These are phyloP conservation scores for Mycena indigotica DNA, from an alignment of 768 basidiomycete genomes.

Conservation along the genomic window DNA sequence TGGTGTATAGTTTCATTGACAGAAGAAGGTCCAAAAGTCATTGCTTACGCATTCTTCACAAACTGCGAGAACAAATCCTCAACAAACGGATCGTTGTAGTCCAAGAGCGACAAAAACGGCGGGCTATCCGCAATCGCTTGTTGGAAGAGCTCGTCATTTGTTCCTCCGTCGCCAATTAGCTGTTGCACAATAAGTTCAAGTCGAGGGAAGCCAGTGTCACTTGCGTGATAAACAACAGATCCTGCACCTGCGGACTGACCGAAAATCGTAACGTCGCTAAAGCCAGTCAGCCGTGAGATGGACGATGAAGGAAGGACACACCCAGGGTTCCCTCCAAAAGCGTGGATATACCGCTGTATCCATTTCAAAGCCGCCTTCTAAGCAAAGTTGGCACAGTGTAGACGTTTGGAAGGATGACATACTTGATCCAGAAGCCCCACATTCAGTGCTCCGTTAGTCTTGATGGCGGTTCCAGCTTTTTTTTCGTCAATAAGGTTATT, in stretches of 20 bases:
- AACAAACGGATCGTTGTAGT: conserved; percentile 36
- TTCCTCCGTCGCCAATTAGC: conserved; percentile 43
- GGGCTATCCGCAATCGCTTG: conserved; percentile 49
- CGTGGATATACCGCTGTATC: conserved; percentile 39
- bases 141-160: conserved; percentile 40
- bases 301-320: conserved; percentile 7
- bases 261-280: conserved; percentile 44
- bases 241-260: conserved; percentile 46
- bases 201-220: background rate
- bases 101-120: conserved; percentile 39
- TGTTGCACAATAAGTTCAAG: conserved; percentile 9
- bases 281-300: background rate
- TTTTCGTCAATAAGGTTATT: background rate
- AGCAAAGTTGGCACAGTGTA: background rate
- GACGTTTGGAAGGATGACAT: background rate
- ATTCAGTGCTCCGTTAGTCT: conserved; percentile 37
- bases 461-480: conserved; percentile 39
- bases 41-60: conserved; percentile 36
- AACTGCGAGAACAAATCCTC: conserved; percentile 40
- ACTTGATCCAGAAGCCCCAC: conserved; percentile 38
- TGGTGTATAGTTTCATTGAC: background rate
- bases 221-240: conserved; percentile 44
- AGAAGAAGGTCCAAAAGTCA: background rate
- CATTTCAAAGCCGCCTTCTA: conserved; percentile 40
- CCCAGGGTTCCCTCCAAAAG: conserved; percentile 42